These are phyloP conservation scores for Heterobasidion occidentale DNA, from an alignment of 1,284 basidiomycete genomes.

Conservation along the genomic window DNA sequence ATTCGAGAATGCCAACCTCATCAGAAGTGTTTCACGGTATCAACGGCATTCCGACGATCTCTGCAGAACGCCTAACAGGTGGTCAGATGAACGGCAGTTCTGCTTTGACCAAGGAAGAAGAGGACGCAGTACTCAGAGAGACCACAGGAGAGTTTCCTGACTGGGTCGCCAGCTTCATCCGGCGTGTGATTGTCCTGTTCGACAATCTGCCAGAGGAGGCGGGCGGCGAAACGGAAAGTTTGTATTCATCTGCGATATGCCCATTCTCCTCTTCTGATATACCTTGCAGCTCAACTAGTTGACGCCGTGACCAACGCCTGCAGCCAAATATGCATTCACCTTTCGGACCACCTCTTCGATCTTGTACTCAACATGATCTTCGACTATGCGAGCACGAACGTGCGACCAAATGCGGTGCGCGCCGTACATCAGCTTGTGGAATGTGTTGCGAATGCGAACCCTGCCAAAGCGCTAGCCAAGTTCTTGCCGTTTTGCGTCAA, in stretches of 20 bases:
- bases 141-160: conserved; percentile 61
- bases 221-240: conserved; percentile 55
- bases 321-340: conserved; percentile 74
- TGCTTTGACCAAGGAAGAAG: conserved; percentile 42
- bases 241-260: background rate
- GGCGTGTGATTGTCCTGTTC: conserved; percentile 74
- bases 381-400: conserved; percentile 71
- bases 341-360: conserved; percentile 79
- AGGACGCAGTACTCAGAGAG: conserved; percentile 55
- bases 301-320: conserved; percentile 64
- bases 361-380: conserved; percentile 77
- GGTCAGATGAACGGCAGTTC: conserved; percentile 25
- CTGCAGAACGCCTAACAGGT: conserved; percentile 14
- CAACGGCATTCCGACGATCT: conserved; percentile 2
- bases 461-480: conserved; percentile 67
- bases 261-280: background rate
- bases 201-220: conserved; percentile 87
- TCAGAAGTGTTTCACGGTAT: conserved; percentile 1
- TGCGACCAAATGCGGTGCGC: conserved; percentile 79
- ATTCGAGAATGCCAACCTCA: conserved; percentile 7
- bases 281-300: conserved; percentile 48
- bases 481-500: conserved; percentile 71
- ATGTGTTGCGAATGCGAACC: conserved; percentile 79
- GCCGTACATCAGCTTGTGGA: conserved; percentile 84
- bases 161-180: conserved; percentile 82